Conservation (phyloP, 805 yeast genomes). For the Saccharomyces eubayanus region DNA sequence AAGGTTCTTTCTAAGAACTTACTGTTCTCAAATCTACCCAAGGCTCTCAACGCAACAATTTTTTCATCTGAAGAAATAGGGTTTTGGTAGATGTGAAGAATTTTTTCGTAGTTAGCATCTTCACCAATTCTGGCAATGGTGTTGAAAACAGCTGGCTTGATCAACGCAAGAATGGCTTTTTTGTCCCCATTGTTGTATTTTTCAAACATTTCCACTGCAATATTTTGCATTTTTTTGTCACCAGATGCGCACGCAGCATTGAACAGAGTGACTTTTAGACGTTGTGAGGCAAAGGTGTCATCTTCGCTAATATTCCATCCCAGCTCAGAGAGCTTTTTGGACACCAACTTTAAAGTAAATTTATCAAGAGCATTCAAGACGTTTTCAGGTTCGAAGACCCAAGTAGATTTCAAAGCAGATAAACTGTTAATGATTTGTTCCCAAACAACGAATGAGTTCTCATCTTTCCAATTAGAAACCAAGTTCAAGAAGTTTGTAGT, state of each 20-base stretch:
- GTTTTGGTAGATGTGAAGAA: conserved; percentile 50
- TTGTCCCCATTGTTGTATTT: conserved; percentile 53
- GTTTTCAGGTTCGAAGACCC: conserved; percentile 44
- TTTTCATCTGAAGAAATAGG: conserved; percentile 59
- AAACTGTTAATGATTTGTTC: conserved; percentile 46
- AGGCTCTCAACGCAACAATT: conserved; percentile 54
- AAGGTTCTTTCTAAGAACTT: conserved; percentile 48
- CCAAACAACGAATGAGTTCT: conserved; percentile 60
- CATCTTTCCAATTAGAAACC: conserved; percentile 53
- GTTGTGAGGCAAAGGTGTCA: conserved; percentile 53
- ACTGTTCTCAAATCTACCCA: conserved; percentile 53
- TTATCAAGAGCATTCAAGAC: conserved; percentile 40
- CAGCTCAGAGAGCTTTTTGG: conserved; percentile 42
- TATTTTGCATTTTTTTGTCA: conserved; percentile 39
- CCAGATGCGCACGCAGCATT: conserved; percentile 48
- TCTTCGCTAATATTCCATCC: conserved; percentile 56
- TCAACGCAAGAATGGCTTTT: conserved; percentile 62
- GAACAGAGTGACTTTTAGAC: conserved; percentile 58
- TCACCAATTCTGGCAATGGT: conserved; percentile 60
- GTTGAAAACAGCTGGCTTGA: conserved; percentile 55
- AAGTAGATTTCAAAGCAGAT: conserved; percentile 42
- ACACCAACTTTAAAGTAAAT: conserved; percentile 48
- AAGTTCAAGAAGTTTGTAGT: conserved; percentile 52
- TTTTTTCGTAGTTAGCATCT: conserved; percentile 49
- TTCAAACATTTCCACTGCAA: conserved; percentile 42